phyloP scores from a whole-genome alignment of 371 early-diverging fungal genomes.

The Apophysomyces trapeziformis region DNA sequence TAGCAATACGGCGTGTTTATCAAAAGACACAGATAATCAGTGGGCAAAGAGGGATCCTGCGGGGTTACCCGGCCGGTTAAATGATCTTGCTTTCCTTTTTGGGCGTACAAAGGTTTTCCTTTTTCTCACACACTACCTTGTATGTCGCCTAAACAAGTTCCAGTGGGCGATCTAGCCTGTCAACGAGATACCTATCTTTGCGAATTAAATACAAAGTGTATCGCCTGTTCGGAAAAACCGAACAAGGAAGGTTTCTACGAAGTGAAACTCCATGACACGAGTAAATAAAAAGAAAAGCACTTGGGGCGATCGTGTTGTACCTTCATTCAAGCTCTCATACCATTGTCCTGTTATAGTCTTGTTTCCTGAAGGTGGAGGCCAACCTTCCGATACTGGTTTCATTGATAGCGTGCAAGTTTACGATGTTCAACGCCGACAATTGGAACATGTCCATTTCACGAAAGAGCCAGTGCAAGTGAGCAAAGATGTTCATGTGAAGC shows the following conservation, averaged over 20 bases:
- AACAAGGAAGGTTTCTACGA: constrained; percentile 50
- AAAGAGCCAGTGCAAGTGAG: constrained; percentile 56
- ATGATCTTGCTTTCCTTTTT: not conserved
- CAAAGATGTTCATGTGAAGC: constrained; percentile 49
- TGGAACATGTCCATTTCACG: constrained; percentile 69
- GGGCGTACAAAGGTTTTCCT: not conserved
- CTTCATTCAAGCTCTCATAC: not conserved
- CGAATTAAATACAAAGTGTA: constrained; percentile 34
- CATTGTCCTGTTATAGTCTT: constrained; percentile 42
- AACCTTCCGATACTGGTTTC: constrained; percentile 71
- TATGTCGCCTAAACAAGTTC: constrained; percentile 30
- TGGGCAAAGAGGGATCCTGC: too few species aligned
- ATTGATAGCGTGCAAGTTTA: constrained; percentile 60
- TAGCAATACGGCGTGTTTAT: too few species aligned
- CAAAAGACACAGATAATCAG: too few species aligned
- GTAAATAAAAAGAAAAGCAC: constrained; percentile 20
- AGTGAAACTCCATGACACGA: constrained; percentile 43
- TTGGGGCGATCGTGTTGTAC: not conserved
- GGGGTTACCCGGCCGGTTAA: not conserved
- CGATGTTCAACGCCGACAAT: constrained; percentile 62
- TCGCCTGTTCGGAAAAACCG: constrained; percentile 42
- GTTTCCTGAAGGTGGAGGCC: constrained; percentile 80
- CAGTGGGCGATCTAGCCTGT: constrained; percentile 45
- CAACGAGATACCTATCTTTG: constrained; percentile 42
- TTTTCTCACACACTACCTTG: not conserved